phyloP scores from a whole-genome alignment of 495 filamentous ascomycete species.

The Parachaetomium inaequale region DNA sequence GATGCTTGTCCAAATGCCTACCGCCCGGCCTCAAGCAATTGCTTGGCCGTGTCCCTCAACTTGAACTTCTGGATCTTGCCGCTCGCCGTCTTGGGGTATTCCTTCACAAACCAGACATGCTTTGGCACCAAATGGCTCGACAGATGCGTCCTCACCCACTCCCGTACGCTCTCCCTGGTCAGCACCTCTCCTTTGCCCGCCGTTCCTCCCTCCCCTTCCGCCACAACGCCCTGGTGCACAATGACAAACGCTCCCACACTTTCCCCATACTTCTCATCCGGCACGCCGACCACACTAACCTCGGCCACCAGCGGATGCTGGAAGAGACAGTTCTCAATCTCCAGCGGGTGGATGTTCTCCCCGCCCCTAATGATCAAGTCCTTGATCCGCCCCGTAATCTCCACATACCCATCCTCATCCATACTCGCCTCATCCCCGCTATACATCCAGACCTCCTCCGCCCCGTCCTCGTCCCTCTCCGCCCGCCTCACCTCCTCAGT shows the following conservation, averaged over 20 bases:
- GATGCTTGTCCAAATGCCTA: background rate
- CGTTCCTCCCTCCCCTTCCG: slow-evolving; percentile 27
- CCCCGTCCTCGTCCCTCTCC: slow-evolving; percentile 44
- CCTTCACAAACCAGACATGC: slow-evolving; percentile 78
- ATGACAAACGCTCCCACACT: slow-evolving; percentile 80
- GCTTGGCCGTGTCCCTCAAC: slow-evolving; percentile 56
- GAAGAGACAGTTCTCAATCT: slow-evolving; percentile 89
- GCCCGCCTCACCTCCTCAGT: slow-evolving; percentile 67
- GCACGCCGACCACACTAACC: slow-evolving; percentile 77
- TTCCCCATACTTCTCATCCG: slow-evolving; percentile 83
- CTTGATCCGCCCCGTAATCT: slow-evolving; percentile 68
- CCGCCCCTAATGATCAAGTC: slow-evolving; percentile 89
- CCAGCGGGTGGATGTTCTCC: slow-evolving; percentile 94
- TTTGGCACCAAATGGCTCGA: slow-evolving; percentile 82
- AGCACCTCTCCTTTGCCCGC: slow-evolving; percentile 29
- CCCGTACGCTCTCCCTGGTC: slow-evolving; percentile 55
- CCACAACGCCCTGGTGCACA: slow-evolving; percentile 39
- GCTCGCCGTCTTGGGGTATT: slow-evolving; percentile 89
- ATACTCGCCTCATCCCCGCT: slow-evolving; percentile 93
- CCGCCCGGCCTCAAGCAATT: slow-evolving; percentile 20
- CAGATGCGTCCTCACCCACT: slow-evolving; percentile 69
- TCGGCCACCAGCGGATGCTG: slow-evolving; percentile 64
- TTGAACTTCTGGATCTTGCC: slow-evolving; percentile 98
- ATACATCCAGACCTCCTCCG: slow-evolving; percentile 47
- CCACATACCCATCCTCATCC: slow-evolving; percentile 66